Base-by-base conservation (phyloP, 2,329 filamentous ascomycete species). In the Sclerotinia borealis region DNA sequence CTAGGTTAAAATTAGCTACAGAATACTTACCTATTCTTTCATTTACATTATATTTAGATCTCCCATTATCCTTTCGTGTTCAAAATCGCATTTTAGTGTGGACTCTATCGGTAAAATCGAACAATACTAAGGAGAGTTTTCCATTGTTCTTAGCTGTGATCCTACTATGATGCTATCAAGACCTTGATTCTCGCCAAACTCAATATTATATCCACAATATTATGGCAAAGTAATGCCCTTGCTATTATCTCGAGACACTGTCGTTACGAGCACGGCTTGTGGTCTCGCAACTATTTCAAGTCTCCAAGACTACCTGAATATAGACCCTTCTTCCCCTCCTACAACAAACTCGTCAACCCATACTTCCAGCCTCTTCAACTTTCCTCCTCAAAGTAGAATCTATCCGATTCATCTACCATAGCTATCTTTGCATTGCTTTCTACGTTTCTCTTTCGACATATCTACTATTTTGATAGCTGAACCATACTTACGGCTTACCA, bases 121-220 rank as follows among this genome's bases (percentile, higher is more conserved):
- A 58, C 54, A 63, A 58, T 63, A 63, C 52, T 31, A 63, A 63
- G 51, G 41, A 34, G 25, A 63, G 9, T 39, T 37, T 37, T 19
- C 6, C 5, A 58, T 63, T 63, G 60, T 58, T 25, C 60, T 49
- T 58, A 31, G 19, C 9, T 1, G 43, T 58, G 43, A 49, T 37
- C 17, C 19, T 13, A 45, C 54, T 45, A 13, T 34, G 19, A 19
- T 34, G 22, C 6, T 11, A 37, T 37, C 27, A 25, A 63, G 43
- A 58, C 25, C 22, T 27, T 43, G 43, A 63, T 27, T 34, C 34
- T 63, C 31, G 13, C 48, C 27, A 31, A 49, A 48, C 31, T 58
- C 27, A 29, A 11, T 37, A 29, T 37, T 4, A 59, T 50, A 29
- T 50, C 60, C 43, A 58, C 41, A 49, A 49, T 50, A 36, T n/a